Evolutionary conservation across 805 yeast genomes (phyloP).

Genomic region (Kodamaea hsintzibuensis): DNA sequence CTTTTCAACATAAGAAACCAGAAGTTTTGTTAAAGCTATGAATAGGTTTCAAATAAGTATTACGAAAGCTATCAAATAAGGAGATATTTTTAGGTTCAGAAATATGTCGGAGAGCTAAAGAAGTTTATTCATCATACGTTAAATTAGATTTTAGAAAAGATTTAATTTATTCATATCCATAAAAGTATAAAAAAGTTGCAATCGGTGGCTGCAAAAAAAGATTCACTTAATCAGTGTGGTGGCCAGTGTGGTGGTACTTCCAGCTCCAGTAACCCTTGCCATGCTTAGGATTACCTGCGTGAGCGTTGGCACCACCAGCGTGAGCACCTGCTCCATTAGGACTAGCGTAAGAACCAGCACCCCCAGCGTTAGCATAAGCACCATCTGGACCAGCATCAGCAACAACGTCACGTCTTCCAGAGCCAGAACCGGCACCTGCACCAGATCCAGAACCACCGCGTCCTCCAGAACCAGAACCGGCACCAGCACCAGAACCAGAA

Average conservation of each 20-base stretch:
- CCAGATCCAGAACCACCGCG: neutral
- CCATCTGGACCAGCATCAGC: neutral
- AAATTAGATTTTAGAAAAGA: no score
- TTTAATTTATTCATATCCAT: neutral
- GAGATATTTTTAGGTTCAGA: no score
- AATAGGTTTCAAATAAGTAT: no score
- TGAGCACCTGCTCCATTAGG: neutral
- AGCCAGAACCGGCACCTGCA: neutral
- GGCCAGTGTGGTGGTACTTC: neutral
- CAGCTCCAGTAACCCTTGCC: neutral
- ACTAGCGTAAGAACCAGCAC: neutral
- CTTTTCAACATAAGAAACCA: no score
- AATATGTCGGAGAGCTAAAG: no score
- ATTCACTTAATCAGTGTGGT: neutral
- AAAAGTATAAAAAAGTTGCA: no score
- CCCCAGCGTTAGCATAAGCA: neutral
- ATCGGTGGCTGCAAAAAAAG: neutral
- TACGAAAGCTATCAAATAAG: no score
- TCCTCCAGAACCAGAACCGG: neutral
- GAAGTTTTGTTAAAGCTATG: no score
- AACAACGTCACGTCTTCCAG: neutral
- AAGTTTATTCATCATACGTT: no score
- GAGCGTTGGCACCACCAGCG: neutral
- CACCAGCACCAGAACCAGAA: neutral
- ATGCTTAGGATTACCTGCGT: neutral